phyloP scores from a whole-genome alignment of 169 alveolate genomes.

The Hammondia hammondi region DNA sequence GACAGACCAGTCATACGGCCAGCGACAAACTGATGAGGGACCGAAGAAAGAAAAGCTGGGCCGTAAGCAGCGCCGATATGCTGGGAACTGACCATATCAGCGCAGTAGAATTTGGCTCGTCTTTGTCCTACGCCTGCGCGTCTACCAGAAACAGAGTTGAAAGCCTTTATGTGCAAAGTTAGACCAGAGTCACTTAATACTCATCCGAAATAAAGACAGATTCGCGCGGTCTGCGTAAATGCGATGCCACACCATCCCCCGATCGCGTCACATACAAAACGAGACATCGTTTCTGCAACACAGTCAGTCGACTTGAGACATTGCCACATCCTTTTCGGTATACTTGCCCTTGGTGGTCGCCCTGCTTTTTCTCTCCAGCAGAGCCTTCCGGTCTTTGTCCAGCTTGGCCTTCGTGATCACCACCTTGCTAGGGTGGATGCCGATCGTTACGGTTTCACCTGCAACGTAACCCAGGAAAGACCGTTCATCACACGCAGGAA shows the following conservation, averaged over 20 bases:
- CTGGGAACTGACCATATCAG: no score
- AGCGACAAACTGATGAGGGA: no score
- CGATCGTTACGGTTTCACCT: slow-evolving; percentile 89
- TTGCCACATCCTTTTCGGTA: slow-evolving; percentile 65
- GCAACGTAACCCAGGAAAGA: slow-evolving; percentile 52
- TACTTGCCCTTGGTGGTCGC: slow-evolving; percentile 70
- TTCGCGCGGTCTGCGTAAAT: neutral
- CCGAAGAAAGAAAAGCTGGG: no score
- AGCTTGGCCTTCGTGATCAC: slow-evolving; percentile 95
- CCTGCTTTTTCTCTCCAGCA: slow-evolving; percentile 74
- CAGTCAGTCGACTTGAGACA: slow-evolving; percentile 41
- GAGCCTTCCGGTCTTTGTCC: slow-evolving; percentile 78
- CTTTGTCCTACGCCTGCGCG: no score
- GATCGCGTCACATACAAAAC: neutral
- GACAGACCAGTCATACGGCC: no score
- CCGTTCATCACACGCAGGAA: neutral
- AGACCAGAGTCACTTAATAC: neutral
- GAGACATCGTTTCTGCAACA: neutral
- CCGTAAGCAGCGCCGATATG: no score
- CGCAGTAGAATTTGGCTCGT: no score
- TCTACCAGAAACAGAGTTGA: neutral
- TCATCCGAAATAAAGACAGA: neutral
- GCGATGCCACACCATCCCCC: neutral
- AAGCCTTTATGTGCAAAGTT: neutral
- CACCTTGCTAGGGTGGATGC: slow-evolving; percentile 96